A percentile compares a stretch with the other conserved stretches of the same genome.
Conservation (phyloP, 176 grass and related monocot genomes). For the Triticum aestivum region DNA sequence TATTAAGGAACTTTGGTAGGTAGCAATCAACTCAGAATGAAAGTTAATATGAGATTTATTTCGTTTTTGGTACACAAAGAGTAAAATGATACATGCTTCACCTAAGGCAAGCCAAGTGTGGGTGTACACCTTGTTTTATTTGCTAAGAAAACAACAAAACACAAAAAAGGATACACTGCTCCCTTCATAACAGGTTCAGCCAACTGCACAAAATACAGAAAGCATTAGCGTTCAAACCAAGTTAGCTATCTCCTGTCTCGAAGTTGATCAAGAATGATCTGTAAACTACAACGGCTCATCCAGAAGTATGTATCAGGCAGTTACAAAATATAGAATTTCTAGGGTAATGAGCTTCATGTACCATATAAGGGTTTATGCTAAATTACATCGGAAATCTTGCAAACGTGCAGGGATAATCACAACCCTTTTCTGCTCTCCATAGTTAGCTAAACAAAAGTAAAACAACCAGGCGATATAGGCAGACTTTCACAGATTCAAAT, state of each 20-base stretch:
- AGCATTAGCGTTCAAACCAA: slow-evolving; percentile 8
- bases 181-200: slow-evolving; percentile 77
- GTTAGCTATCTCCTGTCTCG: background rate
- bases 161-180: slow-evolving; percentile 80
- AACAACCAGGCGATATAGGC: background rate
- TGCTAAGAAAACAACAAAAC: background rate
- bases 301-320: slow-evolving; percentile 15
- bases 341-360: background rate
- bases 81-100: too few species aligned
- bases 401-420: background rate
- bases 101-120: background rate
- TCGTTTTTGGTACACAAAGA: background rate
- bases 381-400: background rate
- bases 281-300: background rate
- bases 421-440: background rate
- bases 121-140: background rate
- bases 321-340: background rate
- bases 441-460: background rate
- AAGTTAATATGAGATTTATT: background rate
- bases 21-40: background rate
- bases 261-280: background rate
- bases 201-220: slow-evolving; percentile 56
- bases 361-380: background rate
- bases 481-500: background rate
- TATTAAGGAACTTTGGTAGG: slow-evolving; percentile 48